Base-by-base conservation (phyloP, 352 stramenopile genomes). In the Peronospora tabacina region DNA sequence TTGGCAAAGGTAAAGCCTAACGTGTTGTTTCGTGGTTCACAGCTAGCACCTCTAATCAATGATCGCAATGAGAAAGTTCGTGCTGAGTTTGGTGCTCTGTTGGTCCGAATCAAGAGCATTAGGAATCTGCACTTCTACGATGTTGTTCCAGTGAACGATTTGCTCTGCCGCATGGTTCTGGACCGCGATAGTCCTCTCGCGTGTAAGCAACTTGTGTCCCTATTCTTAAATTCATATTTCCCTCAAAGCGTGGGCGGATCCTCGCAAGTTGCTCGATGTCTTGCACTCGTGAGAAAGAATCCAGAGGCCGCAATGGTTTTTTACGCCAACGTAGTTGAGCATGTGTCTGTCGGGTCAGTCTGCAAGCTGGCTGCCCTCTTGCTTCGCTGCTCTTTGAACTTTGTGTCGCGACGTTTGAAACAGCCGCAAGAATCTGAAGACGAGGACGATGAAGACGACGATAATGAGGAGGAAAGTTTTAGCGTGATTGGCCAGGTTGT, bases 151-250 rank as follows among this genome's bases (percentile, higher is more conserved):
- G 73, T 94, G 9, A 78, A 90, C 26, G 69, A 90, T 36, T 61
- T 90, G 16, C 68, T 94, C 22, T 68, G 72, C 30, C 83, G 83
- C 0, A 61, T 94, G 37, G 72, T 90, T 5, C 58, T 85, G 41
- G 83, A 94, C 36, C 70, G 63, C 4, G 70, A 75, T 16, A 70
- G 61, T 5, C 61, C 67, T 6, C 19, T 73, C 20, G 75, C 87
- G 11, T 66, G 76, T 38, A 90, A 90, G 32, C 75, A 89, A 33
- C 74, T 94, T 24, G 69, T 90, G 12, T 70, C 83, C 3, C 63
- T 94, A 12, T 94, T 94, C 30, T 51, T 90, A 17, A 91, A 91
- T 49, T 94, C 83, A 13, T 94, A 94, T 52, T 94, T 94, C 33
- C 83, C 83, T 24, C 83, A 90, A 49, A 78, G 75, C 19, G 81